A percentile compares a stretch with the other conserved stretches of the same genome.
phyloP scores from a whole-genome alignment of 805 yeast genomes.

The Metschnikowia picachoensis region DNA sequence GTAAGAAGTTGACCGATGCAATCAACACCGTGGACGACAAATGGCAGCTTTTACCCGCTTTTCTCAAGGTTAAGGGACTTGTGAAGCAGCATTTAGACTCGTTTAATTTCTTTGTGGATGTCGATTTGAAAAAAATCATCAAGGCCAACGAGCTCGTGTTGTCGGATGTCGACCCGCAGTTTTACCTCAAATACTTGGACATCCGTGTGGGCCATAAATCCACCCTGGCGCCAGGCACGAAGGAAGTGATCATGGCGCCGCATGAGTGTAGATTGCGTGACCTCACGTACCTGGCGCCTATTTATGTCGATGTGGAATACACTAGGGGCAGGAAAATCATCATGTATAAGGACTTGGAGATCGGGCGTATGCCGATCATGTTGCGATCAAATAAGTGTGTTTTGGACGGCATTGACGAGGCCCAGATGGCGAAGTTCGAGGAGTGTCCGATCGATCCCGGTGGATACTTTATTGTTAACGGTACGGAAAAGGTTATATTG shows the following conservation, averaged over 20 bases:
- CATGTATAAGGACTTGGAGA: constrained; percentile 84
- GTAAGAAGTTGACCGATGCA: constrained; percentile 82
- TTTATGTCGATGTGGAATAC: constrained; percentile 94
- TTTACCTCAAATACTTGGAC: constrained; percentile 87
- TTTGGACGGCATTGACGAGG: constrained; percentile 70
- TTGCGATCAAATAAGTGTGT: constrained; percentile 89
- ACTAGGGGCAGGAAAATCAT: constrained; percentile 93
- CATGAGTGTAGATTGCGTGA: constrained; percentile 96
- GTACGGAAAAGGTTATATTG: constrained; percentile 94
- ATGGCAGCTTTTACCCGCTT: constrained; percentile 96
- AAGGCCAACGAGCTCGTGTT: constrained; percentile 84
- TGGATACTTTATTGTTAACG: constrained; percentile 96
- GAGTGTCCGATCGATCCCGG: constrained; percentile 99
- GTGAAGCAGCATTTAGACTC: constrained; percentile 98
- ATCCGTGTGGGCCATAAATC: constrained; percentile 84
- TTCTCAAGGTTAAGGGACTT: constrained; percentile 88
- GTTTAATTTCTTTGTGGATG: constrained; percentile 94
- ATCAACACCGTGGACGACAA: constrained; percentile 91
- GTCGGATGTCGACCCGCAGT: constrained; percentile 96
- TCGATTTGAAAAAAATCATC: constrained; percentile 87
- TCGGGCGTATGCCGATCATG: constrained; percentile 99
- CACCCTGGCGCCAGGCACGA: constrained; percentile 44
- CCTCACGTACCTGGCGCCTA: constrained; percentile 91
- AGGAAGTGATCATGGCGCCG: constrained; percentile 72
- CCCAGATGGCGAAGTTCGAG: constrained; percentile 79